These are phyloP conservation scores for Aspergillus awamori DNA, from an alignment of 2,329 filamentous ascomycete genomes.

Conservation along the genomic window DNA sequence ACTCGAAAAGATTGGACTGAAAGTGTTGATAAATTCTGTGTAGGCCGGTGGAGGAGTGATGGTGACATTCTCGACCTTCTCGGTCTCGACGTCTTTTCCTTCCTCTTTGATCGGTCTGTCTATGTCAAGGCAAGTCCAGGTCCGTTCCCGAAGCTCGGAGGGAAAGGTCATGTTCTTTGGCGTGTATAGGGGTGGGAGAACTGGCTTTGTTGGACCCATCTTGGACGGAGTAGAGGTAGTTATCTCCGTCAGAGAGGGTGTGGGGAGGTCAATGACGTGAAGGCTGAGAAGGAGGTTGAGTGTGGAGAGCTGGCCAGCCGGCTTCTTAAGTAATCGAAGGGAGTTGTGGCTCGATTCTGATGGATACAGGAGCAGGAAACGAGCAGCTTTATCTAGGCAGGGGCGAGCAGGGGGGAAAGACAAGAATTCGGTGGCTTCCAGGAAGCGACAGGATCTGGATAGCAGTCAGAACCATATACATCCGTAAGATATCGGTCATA, in stretches of 20 bases:
- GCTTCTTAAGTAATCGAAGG: background rate
- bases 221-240: conserved; percentile 1
- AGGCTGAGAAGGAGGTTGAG: background rate
- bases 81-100: no score
- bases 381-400: background rate
- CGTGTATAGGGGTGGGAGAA: conserved; percentile 45
- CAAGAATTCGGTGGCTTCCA: background rate
- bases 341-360: background rate
- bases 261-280: background rate
- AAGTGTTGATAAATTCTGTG: conserved; percentile 84
- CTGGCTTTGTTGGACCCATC: conserved; percentile 36
- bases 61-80: conserved; percentile 59
- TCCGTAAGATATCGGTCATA: background rate
- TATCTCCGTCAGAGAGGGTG: background rate
- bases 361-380: background rate
- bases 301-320: background rate
- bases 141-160: conserved; percentile 64
- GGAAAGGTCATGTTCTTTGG: conserved; percentile 49
- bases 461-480: conserved; percentile 3
- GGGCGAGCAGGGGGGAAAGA: background rate
- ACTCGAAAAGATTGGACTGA: conserved; percentile 71
- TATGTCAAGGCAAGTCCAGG: conserved; percentile 54
- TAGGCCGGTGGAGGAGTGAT: conserved; percentile 90
- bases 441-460: background rate
- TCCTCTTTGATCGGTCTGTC: conserved; percentile 61